Percentiles rank a stretch among this genome's conserved stretches.
phyloP scores from a whole-genome alignment of 2,329 filamentous ascomycete species.

The Trichophyton verrucosum region DNA sequence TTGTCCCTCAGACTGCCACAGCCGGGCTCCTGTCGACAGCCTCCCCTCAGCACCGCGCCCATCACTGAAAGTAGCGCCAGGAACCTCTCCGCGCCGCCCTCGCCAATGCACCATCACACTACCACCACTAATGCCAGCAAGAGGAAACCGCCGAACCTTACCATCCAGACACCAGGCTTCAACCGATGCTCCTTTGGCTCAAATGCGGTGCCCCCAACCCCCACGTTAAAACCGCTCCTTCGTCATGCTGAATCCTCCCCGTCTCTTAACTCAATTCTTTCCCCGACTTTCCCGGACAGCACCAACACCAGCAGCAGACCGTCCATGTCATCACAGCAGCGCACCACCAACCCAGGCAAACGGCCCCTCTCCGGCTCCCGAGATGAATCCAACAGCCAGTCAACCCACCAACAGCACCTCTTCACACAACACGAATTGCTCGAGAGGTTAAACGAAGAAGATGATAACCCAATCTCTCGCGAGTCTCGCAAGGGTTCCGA shows the following conservation, averaged over 20 bases:
- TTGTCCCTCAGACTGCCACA: constrained; percentile 49
- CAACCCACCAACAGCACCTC: constrained; percentile 13
- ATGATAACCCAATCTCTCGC: constrained; percentile 28
- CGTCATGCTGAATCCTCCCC: constrained; percentile 53
- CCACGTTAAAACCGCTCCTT: constrained; percentile 38
- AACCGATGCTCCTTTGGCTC: constrained; percentile 36
- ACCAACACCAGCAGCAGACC: not conserved
- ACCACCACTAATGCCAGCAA: constrained; percentile 35
- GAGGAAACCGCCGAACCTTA: constrained; percentile 47
- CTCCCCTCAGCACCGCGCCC: constrained; percentile 38
- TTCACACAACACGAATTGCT: constrained; percentile 22
- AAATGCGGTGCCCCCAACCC: constrained; percentile 43
- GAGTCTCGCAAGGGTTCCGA: constrained; percentile 51
- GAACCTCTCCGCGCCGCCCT: constrained; percentile 41
- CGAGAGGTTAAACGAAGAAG: constrained; percentile 42
- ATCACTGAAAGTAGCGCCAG: constrained; percentile 27
- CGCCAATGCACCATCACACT: constrained; percentile 41
- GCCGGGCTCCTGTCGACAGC: constrained; percentile 29
- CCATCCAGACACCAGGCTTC: constrained; percentile 44
- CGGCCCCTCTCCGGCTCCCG: constrained; percentile 20
- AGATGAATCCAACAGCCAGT: constrained; percentile 19
- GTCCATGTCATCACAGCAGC: not conserved
- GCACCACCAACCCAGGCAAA: constrained; percentile 15
- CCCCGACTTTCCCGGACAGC: constrained; percentile 26
- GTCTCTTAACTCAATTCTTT: constrained; percentile 43